Conservation (phyloP, 371 early-diverging fungal species). For the Mycotypha africana region DNA sequence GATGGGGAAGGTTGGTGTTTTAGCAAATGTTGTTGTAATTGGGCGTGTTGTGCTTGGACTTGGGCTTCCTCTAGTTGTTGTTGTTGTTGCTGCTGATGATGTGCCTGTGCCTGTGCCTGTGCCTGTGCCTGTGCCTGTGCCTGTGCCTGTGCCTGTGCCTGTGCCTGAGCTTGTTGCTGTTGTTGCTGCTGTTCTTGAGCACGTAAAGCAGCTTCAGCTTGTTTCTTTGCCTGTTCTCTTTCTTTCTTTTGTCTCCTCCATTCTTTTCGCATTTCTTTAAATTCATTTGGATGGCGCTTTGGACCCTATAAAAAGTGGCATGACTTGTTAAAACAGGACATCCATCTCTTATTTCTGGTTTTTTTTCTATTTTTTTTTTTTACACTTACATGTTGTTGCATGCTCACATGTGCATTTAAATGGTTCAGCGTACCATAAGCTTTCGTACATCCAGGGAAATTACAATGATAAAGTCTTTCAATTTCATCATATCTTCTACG, state of each 20-base stretch:
- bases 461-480: slow-evolving; percentile 66
- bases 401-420: slow-evolving; percentile 67
- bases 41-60: too few species aligned
- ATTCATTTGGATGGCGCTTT: slow-evolving; percentile 50
- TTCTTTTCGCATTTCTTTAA: slow-evolving; percentile 60
- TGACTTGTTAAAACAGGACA: neutral
- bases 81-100: too few species aligned
- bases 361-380: neutral
- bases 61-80: too few species aligned
- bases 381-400: slow-evolving; percentile 67
- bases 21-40: neutral
- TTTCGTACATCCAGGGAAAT: slow-evolving; percentile 60
- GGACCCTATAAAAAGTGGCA: slow-evolving; percentile 37
- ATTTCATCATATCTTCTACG: slow-evolving; percentile 68
- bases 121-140: slow-evolving; percentile 5
- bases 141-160: slow-evolving; percentile 4
- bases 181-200: slow-evolving; percentile 12
- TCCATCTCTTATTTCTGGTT: neutral
- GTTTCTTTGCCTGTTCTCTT: slow-evolving; percentile 22
- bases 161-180: slow-evolving; percentile 7
- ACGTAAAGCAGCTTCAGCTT: slow-evolving; percentile 14
- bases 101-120: slow-evolving; percentile 1
- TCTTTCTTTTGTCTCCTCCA: slow-evolving; percentile 42
- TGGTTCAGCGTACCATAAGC: slow-evolving; percentile 73
- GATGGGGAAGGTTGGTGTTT: neutral